These are phyloP conservation scores for Termitomyces sp. DNA, from an alignment of 768 basidiomycete species.

Conservation along the genomic window DNA sequence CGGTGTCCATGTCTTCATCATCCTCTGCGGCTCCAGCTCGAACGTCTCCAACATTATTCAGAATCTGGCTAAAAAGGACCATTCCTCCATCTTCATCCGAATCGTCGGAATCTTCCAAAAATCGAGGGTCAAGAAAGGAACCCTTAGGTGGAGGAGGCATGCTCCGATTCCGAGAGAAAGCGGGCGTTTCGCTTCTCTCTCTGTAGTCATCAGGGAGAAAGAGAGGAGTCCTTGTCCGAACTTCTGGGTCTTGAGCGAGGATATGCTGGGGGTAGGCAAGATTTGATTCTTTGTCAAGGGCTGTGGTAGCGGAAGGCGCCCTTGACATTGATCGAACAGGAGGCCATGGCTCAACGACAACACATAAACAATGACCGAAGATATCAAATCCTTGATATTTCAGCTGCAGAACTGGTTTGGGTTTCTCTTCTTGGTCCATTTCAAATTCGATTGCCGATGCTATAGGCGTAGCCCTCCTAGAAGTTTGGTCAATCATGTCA, in stretches of 20 bases:
- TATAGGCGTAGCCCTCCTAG: background rate
- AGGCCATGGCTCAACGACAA: conserved; percentile 82
- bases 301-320: conserved; percentile 17
- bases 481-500: conserved; percentile 3
- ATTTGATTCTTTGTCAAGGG: conserved; percentile 23
- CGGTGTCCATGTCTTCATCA: conserved; percentile 72
- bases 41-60: conserved; percentile 52
- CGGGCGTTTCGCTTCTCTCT: conserved; percentile 31
- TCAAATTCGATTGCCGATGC: conserved; percentile 36
- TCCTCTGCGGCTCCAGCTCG: conserved; percentile 60
- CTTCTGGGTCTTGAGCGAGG: conserved; percentile 11
- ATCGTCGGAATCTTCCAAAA: conserved; percentile 25
- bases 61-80: conserved; percentile 70
- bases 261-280: conserved; percentile 27
- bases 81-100: conserved; percentile 46
- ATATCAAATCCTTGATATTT: conserved; percentile 68
- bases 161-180: conserved; percentile 16
- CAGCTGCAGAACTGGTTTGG: conserved; percentile 62
- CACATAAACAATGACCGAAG: conserved; percentile 67
- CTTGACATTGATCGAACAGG: conserved; percentile 32
- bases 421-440: conserved; percentile 65
- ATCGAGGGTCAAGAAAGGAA: conserved; percentile 18
- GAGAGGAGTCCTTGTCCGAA: conserved; percentile 52
- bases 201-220: conserved; percentile 64
- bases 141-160: conserved; percentile 19